Conservation (phyloP, 192 early-diverging fungal species). For the Globomyces pollinis-pini region DNA sequence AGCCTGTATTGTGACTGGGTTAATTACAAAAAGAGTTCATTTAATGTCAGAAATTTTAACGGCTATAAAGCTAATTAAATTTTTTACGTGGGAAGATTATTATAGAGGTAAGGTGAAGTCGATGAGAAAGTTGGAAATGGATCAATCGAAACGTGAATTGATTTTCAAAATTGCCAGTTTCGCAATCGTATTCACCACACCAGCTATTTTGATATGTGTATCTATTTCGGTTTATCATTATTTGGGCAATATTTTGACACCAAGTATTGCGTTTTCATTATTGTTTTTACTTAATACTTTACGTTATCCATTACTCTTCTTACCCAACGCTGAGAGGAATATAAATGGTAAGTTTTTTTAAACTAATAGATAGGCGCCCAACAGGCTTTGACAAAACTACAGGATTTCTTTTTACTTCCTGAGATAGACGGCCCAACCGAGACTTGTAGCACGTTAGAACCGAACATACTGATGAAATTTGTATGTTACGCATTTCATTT, state of each 20-base stretch:
- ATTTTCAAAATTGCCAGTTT: conserved; percentile 50
- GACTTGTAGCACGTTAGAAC: background rate
- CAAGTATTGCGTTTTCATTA: conserved; percentile 48
- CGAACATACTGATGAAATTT: conserved; percentile 35
- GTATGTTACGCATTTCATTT: too few species aligned
- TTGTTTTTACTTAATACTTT: conserved; percentile 66
- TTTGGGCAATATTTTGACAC: conserved; percentile 11
- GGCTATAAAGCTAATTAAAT: conserved; percentile 72
- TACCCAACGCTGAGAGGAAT: conserved; percentile 55
- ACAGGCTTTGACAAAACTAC: conserved; percentile 45
- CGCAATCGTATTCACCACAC: conserved; percentile 58
- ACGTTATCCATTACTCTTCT: conserved; percentile 58
- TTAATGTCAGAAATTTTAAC: conserved; percentile 66
- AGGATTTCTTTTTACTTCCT: conserved; percentile 50
- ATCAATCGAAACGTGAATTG: conserved; percentile 36
- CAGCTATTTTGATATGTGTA: conserved; percentile 41
- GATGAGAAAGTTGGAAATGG: conserved; percentile 46
- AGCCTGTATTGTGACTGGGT: conserved; percentile 40
- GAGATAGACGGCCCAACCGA: conserved; percentile 39
- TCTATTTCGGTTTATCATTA: conserved; percentile 22
- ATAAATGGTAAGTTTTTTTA: conserved; percentile 28
- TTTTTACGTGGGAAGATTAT: conserved; percentile 66
- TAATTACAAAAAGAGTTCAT: conserved; percentile 64
- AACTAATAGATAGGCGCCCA: conserved; percentile 40
- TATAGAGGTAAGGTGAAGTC: conserved; percentile 46